A percentile compares a stretch with the other conserved stretches of the same genome.
phyloP scores from a whole-genome alignment of 371 early-diverging fungal genomes.

The Apophysomyces trapeziformis region DNA sequence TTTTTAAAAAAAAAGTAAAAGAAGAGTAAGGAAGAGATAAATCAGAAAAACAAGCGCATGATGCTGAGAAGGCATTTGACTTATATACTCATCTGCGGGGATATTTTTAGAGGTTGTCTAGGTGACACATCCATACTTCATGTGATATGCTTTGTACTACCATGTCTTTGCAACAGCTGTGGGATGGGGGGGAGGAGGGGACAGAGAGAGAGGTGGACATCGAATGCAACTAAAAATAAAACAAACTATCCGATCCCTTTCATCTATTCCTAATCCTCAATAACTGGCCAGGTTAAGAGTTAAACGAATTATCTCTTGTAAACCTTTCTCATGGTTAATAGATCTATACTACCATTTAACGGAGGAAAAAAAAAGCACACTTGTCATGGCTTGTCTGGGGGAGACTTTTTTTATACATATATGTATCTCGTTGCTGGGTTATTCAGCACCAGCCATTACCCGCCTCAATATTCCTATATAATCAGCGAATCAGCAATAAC shows the following conservation, averaged over 20 bases:
- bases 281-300: too few relatives aligned
- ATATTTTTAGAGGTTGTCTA: constrained; percentile 2
- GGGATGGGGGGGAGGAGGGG: background rate
- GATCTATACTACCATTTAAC: background rate
- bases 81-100: background rate
- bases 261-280: background rate
- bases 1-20: background rate
- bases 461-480: background rate
- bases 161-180: constrained; percentile 3
- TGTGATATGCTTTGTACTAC: constrained; percentile 8
- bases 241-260: constrained; percentile 3
- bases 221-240: constrained; percentile 10
- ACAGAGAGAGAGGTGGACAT: background rate
- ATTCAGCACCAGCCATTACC: constrained; percentile 12
- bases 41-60: background rate
- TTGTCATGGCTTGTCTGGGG: too few relatives aligned
- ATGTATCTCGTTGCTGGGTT: background rate
- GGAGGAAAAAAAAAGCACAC: too few relatives aligned
- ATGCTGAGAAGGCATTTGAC: too few relatives aligned
- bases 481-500: background rate
- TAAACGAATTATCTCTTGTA: too few relatives aligned
- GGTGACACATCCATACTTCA: constrained; percentile 6
- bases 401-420: background rate
- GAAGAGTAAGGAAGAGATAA: background rate
- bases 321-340: background rate